These are phyloP conservation scores for Dimargaris cristalligena DNA, from an alignment of 192 early-diverging fungal genomes.

Conservation along the genomic window DNA sequence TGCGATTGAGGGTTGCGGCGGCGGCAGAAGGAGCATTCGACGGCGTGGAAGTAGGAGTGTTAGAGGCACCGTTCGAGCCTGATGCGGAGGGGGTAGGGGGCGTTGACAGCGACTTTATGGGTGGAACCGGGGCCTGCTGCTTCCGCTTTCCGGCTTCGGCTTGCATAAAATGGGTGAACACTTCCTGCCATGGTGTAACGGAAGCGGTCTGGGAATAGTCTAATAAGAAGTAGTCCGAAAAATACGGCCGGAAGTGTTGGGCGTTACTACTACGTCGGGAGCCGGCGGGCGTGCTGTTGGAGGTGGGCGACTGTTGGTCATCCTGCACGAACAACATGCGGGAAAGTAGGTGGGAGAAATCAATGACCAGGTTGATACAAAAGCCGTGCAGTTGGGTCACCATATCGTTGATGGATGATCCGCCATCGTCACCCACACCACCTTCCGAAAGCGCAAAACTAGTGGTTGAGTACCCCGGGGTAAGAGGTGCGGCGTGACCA, in stretches of 20 bases:
- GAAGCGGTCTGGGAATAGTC: not conserved
- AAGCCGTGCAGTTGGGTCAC: constrained; percentile 14
- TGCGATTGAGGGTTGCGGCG: too few species aligned
- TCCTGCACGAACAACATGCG: constrained; percentile 16
- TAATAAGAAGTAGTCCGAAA: constrained; percentile 23
- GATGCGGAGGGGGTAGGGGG: too few species aligned
- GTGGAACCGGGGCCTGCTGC: too few species aligned
- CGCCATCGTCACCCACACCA: not conserved
- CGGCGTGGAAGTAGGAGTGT: too few species aligned
- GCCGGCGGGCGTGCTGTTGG: too few species aligned
- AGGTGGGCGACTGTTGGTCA: constrained; percentile 11
- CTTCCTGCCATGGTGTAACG: constrained; percentile 24
- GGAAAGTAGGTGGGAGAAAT: constrained; percentile 25
- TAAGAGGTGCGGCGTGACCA: too few species aligned
- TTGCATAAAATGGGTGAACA: constrained; percentile 21
- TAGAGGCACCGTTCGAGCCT: too few species aligned
- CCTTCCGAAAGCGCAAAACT: not conserved
- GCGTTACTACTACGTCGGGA: constrained; percentile 14
- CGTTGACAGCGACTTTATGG: too few species aligned
- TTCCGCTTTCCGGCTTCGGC: constrained; percentile 21
- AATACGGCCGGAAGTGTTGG: constrained; percentile 19
- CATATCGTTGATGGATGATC: not conserved
- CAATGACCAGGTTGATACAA: constrained; percentile 29
- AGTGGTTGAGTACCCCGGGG: too few species aligned
- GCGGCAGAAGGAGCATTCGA: too few species aligned